Percentiles rank a stretch among this genome's conserved stretches.
Conservation (phyloP, 2,329 filamentous ascomycete species). For the Fusarium sp. region DNA sequence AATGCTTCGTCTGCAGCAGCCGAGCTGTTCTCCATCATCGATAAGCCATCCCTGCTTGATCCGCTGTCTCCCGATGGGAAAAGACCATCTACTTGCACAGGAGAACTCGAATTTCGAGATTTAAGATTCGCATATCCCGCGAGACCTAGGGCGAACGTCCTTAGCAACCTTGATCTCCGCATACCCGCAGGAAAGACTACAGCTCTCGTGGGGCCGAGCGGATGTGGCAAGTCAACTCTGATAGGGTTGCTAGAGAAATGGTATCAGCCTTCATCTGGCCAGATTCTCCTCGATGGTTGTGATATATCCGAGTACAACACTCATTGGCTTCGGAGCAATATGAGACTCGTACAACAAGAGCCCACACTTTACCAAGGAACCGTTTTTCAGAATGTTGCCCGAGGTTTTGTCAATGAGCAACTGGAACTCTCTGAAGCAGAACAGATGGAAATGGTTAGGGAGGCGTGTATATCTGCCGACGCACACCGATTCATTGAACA, state of each 20-base stretch:
- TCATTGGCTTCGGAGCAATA: slow-evolving; percentile 46
- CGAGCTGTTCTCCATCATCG: slow-evolving; percentile 47
- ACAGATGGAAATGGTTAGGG: background rate
- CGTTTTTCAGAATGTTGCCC: slow-evolving; percentile 62
- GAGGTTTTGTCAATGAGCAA: slow-evolving; percentile 57
- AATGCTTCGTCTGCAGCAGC: background rate
- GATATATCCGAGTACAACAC: slow-evolving; percentile 44
- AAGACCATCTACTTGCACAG: background rate
- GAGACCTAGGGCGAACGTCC: background rate
- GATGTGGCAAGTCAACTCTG: slow-evolving; percentile 76
- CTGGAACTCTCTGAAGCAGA: slow-evolving; percentile 17
- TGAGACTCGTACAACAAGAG: slow-evolving; percentile 51
- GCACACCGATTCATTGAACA: slow-evolving; percentile 59
- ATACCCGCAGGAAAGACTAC: slow-evolving; percentile 70
- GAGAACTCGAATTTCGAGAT: background rate
- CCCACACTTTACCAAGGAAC: slow-evolving; percentile 53
- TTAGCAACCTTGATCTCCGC: slow-evolving; percentile 56
- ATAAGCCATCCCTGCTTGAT: background rate
- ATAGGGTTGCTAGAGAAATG: slow-evolving; percentile 73
- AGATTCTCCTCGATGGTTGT: slow-evolving; percentile 46
- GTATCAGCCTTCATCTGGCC: slow-evolving; percentile 57
- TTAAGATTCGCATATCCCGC: background rate
- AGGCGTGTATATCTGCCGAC: slow-evolving; percentile 56
- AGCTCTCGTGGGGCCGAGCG: slow-evolving; percentile 74
- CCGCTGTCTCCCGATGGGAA: background rate